A percentile compares a stretch with the other conserved stretches of the same genome.
phyloP scores from a whole-genome alignment of 1,139 yeast genomes.

The Lodderomyces orthopsilosis region DNA sequence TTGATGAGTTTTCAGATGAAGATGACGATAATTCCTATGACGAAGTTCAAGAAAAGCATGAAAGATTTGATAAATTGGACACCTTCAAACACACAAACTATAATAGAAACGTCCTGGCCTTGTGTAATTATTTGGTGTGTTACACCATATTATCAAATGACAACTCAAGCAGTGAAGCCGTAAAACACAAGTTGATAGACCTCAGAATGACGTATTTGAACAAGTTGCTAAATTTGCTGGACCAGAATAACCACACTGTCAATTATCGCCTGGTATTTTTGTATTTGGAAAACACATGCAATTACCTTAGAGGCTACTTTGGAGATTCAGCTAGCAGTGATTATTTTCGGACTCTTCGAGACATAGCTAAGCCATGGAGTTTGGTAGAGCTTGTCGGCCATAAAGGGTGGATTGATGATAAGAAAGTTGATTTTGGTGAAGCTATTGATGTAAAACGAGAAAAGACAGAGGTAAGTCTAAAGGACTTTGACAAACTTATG shows the following conservation, averaged over 20 bases:
- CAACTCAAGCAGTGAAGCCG: constrained; percentile 9
- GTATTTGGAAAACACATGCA: constrained; percentile 36
- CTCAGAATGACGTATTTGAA: constrained; percentile 24
- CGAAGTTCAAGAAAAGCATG: constrained; percentile 16
- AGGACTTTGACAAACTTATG: not conserved
- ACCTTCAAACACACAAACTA: not conserved
- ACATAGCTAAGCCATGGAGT: constrained; percentile 27
- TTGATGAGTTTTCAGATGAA: constrained; percentile 15
- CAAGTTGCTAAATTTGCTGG: constrained; percentile 13
- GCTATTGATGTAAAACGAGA: not conserved
- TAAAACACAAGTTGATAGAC: constrained; percentile 24
- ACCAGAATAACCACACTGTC: constrained; percentile 13
- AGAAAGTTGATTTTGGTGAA: constrained; percentile 14
- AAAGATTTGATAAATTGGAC: constrained; percentile 13
- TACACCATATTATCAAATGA: constrained; percentile 28
- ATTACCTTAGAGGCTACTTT: constrained; percentile 26
- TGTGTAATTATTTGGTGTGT: constrained; percentile 34
- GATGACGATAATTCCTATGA: constrained; percentile 17
- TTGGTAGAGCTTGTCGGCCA: constrained; percentile 28
- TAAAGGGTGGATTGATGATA: constrained; percentile 28
- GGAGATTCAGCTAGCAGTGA: constrained; percentile 18
- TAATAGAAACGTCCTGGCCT: constrained; percentile 22
- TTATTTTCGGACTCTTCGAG: constrained; percentile 19
- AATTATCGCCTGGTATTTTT: constrained; percentile 29
- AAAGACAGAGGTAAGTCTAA: not conserved